These are phyloP conservation scores for Phlyctochytrium planicorne DNA, from an alignment of 192 early-diverging fungal species.

Conservation along the genomic window DNA sequence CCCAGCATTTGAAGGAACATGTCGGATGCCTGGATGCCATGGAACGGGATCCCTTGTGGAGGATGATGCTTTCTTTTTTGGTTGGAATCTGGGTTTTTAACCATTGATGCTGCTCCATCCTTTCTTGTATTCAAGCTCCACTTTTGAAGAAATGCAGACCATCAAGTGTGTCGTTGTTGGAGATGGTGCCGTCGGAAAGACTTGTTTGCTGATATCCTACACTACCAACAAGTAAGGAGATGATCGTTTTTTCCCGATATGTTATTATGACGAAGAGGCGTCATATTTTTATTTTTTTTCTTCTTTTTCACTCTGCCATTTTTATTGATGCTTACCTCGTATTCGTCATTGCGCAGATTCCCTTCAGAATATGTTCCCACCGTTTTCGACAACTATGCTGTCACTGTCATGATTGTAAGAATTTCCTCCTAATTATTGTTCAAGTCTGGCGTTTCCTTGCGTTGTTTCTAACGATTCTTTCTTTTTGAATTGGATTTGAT, in stretches of 20 bases:
- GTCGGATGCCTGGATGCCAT: too few relatives aligned
- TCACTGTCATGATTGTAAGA: conserved; percentile 95
- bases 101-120: too few relatives aligned
- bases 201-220: conserved; percentile 92
- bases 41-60: too few relatives aligned
- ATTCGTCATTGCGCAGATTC: conserved; percentile 58
- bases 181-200: conserved; percentile 76
- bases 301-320: too few relatives aligned
- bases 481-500: not conserved
- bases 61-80: too few relatives aligned
- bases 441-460: conserved; percentile 5
- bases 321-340: not conserved
- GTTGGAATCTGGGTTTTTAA: too few relatives aligned
- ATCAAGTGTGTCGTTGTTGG: conserved; percentile 72
- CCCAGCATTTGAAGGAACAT: too few relatives aligned
- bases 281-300: not conserved
- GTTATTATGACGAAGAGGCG: not conserved
- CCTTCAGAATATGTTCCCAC: conserved; percentile 96
- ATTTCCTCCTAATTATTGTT: conserved; percentile 1
- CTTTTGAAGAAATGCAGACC: conserved; percentile 51
- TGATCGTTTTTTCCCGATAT: not conserved
- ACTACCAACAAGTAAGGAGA: conserved; percentile 68
- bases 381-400: conserved; percentile 99
- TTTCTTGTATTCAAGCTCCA: too few relatives aligned
- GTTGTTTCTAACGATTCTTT: too few relatives aligned